Conservation (phyloP, 2,329 filamentous ascomycete genomes). For the Paecilomyces fulvus region DNA sequence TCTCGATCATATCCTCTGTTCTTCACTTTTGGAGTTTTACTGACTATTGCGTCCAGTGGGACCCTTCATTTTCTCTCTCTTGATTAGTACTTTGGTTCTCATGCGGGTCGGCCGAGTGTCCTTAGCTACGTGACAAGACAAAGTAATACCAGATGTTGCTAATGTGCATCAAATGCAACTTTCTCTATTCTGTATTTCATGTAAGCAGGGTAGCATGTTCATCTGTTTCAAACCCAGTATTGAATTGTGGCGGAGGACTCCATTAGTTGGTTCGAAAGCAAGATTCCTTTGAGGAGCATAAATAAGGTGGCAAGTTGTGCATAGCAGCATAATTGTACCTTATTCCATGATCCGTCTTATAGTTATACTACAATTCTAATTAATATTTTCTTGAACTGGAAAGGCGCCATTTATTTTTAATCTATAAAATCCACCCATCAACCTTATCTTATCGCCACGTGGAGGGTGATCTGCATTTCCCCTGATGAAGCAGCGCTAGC, state of each 20-base stretch:
- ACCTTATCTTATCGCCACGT: background rate
- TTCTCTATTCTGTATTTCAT: background rate
- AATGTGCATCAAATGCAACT: background rate
- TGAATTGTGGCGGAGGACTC: background rate
- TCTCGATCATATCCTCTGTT: background rate
- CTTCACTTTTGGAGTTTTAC: background rate
- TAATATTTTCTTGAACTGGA: background rate
- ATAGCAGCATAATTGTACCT: background rate
- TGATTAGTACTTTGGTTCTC: background rate
- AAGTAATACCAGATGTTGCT: background rate
- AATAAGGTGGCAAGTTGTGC: background rate
- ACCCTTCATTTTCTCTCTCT: background rate
- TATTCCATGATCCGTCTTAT: background rate
- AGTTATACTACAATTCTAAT: background rate
- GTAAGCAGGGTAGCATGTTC: background rate
- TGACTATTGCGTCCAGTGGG: background rate
- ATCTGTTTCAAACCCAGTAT: background rate
- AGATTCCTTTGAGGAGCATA: background rate
- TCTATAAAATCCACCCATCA: background rate
- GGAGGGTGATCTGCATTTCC: background rate
- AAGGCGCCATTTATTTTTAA: background rate
- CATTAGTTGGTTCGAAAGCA: background rate
- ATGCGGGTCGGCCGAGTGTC: background rate
- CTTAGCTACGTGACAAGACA: background rate
- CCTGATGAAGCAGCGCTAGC: background rate